These are phyloP conservation scores for Pleurotus cornucopiae DNA, from an alignment of 768 basidiomycete genomes.

Conservation along the genomic window DNA sequence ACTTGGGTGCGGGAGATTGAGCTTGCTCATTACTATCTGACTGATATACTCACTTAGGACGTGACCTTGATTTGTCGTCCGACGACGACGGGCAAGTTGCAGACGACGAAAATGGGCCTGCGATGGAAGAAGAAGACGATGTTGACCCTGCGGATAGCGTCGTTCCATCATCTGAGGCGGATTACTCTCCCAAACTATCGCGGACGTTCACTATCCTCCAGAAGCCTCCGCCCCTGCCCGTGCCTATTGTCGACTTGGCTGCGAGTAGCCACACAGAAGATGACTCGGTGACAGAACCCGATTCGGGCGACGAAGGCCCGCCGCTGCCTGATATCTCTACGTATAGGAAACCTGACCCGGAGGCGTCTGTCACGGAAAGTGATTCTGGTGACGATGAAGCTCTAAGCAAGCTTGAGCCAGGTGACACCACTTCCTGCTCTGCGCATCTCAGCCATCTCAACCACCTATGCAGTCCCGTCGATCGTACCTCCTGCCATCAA, in stretches of 20 bases:
- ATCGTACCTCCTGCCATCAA: background rate
- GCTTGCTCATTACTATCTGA: background rate
- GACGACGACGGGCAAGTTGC: constrained; percentile 39
- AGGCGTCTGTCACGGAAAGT: constrained; percentile 5
- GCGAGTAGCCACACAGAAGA: constrained; percentile 5
- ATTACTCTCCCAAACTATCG: background rate
- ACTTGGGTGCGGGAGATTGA: constrained; percentile 37
- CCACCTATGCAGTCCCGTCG: background rate
- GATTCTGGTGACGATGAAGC: constrained; percentile 15
- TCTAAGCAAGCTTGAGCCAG: background rate
- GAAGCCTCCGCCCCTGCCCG: background rate
- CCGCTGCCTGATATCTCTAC: background rate
- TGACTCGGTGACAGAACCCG: constrained; percentile 4
- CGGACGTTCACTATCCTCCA: background rate
- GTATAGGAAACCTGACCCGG: background rate
- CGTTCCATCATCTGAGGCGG: constrained; percentile 1
- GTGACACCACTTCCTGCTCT: background rate
- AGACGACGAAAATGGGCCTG: constrained; percentile 17
- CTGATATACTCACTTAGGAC: constrained; percentile 18
- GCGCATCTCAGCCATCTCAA: background rate
- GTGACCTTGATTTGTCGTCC: constrained; percentile 46
- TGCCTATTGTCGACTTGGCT: background rate
- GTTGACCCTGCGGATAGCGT: background rate
- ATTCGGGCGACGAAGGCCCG: background rate
- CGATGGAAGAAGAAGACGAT: constrained; percentile 22